Evolutionary conservation across 2,329 filamentous ascomycete genomes (phyloP).

Genomic region (Phyllosticta citrichinensis): DNA sequence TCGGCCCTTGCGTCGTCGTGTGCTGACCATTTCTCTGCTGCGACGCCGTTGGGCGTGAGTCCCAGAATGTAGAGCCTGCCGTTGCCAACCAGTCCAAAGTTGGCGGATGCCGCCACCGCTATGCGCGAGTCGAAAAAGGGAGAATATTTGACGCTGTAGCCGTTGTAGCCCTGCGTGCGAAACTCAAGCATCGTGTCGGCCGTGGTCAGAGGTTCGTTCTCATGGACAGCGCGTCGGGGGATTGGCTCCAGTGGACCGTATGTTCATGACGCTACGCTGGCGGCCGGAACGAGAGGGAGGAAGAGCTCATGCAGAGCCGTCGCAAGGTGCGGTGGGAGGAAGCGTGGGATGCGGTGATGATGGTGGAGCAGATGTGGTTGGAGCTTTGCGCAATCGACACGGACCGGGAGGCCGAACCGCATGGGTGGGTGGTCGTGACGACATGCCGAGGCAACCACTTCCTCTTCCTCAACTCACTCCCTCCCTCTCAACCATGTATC

Average conservation of each 20-base stretch:
- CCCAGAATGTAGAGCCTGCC: constrained; percentile 78
- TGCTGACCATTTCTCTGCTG: constrained; percentile 66
- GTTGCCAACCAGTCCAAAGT: constrained; percentile 96
- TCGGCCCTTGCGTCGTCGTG: background rate
- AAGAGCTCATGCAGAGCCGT: constrained; percentile 2
- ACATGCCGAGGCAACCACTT: constrained; percentile 5
- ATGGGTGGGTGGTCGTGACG: constrained; percentile 1
- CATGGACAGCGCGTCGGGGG: background rate
- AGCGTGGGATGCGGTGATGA: background rate
- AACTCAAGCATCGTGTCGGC: constrained; percentile 70
- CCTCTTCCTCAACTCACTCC: background rate
- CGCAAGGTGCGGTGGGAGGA: background rate
- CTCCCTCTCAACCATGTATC: background rate
- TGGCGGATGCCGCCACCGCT: constrained; percentile 80
- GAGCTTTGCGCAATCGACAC: background rate
- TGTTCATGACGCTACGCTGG: constrained; percentile 5
- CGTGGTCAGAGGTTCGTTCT: background rate
- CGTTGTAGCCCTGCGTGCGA: constrained; percentile 86
- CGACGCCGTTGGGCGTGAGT: constrained; percentile 72
- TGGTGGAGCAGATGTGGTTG: constrained; percentile 6
- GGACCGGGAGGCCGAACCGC: background rate
- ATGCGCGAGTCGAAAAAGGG: constrained; percentile 95
- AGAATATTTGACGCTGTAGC: constrained; percentile 95
- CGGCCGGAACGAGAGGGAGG: background rate
- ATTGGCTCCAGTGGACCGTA: background rate